These are phyloP conservation scores for Metarhizium album DNA, from an alignment of 2,329 filamentous ascomycete genomes.

Conservation along the genomic window DNA sequence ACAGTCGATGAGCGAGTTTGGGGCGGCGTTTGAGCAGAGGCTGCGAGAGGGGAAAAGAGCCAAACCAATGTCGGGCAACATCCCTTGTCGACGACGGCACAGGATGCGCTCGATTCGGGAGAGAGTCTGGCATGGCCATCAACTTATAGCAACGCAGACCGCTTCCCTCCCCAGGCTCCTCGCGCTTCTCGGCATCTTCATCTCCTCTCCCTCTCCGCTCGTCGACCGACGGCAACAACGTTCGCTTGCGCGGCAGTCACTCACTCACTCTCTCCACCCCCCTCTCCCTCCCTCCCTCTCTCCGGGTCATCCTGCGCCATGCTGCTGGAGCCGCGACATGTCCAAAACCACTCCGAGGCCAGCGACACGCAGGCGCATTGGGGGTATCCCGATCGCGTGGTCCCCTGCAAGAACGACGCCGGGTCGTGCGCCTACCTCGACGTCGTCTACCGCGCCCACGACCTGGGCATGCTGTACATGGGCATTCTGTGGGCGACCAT, in stretches of 20 bases:
- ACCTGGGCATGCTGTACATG: conserved; percentile 37
- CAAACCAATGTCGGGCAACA: neutral
- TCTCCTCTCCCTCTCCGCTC: neutral
- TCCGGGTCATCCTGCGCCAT: neutral
- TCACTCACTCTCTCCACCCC: no score
- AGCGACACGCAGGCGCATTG: conserved; percentile 29
- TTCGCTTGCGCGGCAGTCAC: no score
- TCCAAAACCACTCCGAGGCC: conserved; percentile 31
- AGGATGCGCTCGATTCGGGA: neutral
- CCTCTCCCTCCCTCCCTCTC: neutral
- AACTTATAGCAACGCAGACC: no score
- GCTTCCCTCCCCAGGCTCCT: no score
- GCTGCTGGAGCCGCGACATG: conserved; percentile 21
- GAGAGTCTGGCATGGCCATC: neutral
- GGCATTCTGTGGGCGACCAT: conserved; percentile 40
- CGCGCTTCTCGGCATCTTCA: neutral
- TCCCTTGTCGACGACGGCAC: neutral
- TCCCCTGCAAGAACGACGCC: conserved; percentile 34
- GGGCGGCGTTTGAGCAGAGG: no score
- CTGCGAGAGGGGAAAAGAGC: no score
- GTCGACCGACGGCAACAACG: no score
- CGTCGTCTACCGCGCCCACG: conserved; percentile 37
- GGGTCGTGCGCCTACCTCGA: conserved; percentile 42
- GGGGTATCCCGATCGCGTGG: conserved; percentile 34
- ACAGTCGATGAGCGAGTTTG: no score